A percentile compares a stretch with the other conserved stretches of the same genome.
These are phyloP conservation scores for Fusarium paranaense DNA, from an alignment of 2,329 filamentous ascomycete genomes.

Conservation along the genomic window DNA sequence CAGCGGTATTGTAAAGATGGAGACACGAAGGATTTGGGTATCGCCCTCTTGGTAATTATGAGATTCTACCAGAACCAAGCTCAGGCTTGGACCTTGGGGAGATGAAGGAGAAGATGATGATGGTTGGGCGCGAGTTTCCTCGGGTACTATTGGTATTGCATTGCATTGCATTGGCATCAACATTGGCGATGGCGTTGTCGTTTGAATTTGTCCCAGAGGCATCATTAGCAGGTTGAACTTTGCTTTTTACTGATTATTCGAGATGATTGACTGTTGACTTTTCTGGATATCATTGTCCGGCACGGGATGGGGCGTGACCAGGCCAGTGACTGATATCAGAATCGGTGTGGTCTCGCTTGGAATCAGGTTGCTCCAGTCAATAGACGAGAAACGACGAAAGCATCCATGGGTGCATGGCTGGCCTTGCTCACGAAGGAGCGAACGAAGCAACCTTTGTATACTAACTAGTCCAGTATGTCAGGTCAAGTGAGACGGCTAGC, in stretches of 20 bases:
- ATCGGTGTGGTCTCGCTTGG: not conserved
- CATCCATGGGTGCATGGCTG: not conserved
- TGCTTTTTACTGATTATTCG: not conserved
- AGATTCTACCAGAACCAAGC: not conserved
- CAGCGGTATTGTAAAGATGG: not conserved
- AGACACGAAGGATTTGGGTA: not conserved
- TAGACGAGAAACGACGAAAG: not conserved
- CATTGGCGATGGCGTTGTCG: slow-evolving; percentile 28
- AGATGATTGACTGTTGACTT: not conserved
- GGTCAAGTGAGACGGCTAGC: not conserved
- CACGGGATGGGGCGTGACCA: not conserved
- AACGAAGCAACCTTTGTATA: not conserved
- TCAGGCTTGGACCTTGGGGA: not conserved
- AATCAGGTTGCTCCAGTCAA: not conserved
- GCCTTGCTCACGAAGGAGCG: not conserved
- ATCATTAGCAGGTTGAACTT: not conserved
- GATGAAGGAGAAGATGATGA: not conserved
- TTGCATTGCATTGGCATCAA: slow-evolving; percentile 26
- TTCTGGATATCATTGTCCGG: not conserved
- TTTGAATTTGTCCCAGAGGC: slow-evolving; percentile 13
- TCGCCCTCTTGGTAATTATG: not conserved
- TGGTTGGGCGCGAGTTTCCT: slow-evolving; percentile 12
- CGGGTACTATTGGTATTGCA: slow-evolving; percentile 16
- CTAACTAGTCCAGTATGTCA: slow-evolving; percentile 2
- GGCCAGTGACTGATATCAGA: not conserved